Conservation (phyloP, 805 yeast species). For the Pichia heedii region DNA sequence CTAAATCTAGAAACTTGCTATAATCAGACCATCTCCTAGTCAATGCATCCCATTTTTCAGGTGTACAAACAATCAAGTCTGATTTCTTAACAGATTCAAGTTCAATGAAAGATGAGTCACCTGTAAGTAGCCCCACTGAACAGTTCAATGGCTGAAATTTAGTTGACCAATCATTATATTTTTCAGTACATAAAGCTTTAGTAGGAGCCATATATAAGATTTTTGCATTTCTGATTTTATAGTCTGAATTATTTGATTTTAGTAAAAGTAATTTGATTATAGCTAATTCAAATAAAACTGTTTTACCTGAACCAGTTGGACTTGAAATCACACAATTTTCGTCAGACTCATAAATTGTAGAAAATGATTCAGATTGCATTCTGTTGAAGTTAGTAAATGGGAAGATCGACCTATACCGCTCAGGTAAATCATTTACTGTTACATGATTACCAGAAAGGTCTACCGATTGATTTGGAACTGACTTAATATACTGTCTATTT, state of each 20-base stretch:
- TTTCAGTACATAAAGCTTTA: slow-evolving; percentile 91
- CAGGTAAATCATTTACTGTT: slow-evolving; percentile 24
- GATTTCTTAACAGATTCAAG: slow-evolving; percentile 74
- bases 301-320: slow-evolving; percentile 96
- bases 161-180: slow-evolving; percentile 76
- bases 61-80: slow-evolving; percentile 81
- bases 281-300: slow-evolving; percentile 79
- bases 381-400: slow-evolving; percentile 43
- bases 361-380: slow-evolving; percentile 83
- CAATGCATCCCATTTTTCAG: slow-evolving; percentile 93
- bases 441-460: neutral
- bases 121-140: slow-evolving; percentile 77
- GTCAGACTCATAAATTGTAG: slow-evolving; percentile 81
- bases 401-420: slow-evolving; percentile 28
- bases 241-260: slow-evolving; percentile 39
- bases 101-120: slow-evolving; percentile 85
- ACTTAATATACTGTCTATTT: neutral
- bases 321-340: slow-evolving; percentile 95
- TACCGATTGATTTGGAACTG: neutral
- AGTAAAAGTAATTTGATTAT: slow-evolving; percentile 36
- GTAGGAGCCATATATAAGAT: slow-evolving; percentile 87
- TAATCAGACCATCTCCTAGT: slow-evolving; percentile 90
- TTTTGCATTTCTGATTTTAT: slow-evolving; percentile 73
- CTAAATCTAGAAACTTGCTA: slow-evolving; percentile 69
- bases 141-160: slow-evolving; percentile 80